Base-by-base conservation (phyloP, 1,139 yeast genomes). In the Pichia sp. region DNA sequence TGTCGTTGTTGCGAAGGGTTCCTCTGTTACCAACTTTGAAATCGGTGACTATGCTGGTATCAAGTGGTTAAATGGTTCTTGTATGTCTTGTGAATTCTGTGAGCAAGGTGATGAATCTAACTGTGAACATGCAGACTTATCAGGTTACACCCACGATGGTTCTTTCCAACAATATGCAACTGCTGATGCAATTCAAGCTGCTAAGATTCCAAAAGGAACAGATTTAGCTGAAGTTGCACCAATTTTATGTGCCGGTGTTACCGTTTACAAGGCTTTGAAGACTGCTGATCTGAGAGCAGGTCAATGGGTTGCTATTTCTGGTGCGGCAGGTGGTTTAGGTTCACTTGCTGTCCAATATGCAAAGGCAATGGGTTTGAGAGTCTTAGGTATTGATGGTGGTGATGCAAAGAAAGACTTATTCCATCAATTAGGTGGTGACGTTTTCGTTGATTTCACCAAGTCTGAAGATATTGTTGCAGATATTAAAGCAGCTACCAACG, bases 251-350 rank as follows among this genome's bases (percentile, higher is more conserved):
- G 93, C 91, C 33, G 93, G 93, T 65, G 74, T 83, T 64, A 83
- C 93, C 39, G 89, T 81, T 45, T 83, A 81, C 74, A 82, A 82
- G 70, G 93, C 91, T 28, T 66, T 83, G 56, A 82, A 82, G 70
- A 75, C 79, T 38, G 80, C 89, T 44, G 68, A 71, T 37, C 68
- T 79, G 52, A 56, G 53, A 40, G 77, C 89, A 39, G 93, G 91
- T 57, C 76, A 83, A 56, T 81, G 86, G 85, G 85, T 82, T 46
- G 81, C 82, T 52, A 69, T 83, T 54, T 76, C 85, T 48, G 93
- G 94, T 64, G 89, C 89, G 43, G 86, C 79, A 58, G 89, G 94
- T 63, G 94, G 93, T 55, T 72, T 84, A 56, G 94, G 94, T 48
- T 74, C 88, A 38, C 67, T 83, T 48, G 91, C 89, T 45, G 70